Base-by-base conservation (phyloP, 1,284 basidiomycete genomes). In the Cryptococcus amylolentus region DNA sequence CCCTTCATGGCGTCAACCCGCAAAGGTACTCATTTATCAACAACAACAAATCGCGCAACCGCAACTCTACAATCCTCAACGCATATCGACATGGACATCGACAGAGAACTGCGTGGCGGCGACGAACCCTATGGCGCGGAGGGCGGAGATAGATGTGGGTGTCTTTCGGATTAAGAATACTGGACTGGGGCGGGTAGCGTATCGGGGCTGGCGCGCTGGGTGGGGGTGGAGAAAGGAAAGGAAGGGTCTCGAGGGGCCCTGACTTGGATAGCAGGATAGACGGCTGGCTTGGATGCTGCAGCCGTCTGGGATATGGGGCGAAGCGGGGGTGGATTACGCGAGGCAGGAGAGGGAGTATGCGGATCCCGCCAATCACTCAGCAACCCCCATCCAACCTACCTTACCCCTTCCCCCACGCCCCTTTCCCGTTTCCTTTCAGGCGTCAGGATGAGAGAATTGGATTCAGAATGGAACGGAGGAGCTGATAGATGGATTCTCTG, bases 31-130 rank as follows among this genome's bases (percentile, higher is more conserved):
- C 12, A 27, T 20, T 28, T 20, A 12, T 51, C 23, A n/a, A 35
- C 41, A 37, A 26, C 27, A 27, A 27, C 35, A 26, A 45, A 27
- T 51, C 41, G 18, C 18, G 10, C 37, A 46, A 20, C n/a, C 20
- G 37, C 51, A 37, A 47, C 20, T 31, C 38, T 35, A 18, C 37
- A 14, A 28, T n/a, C 14, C 37, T 49, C 16, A n/a, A 44, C 26
- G 43, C 20, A 54, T 14, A 42, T 23, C 39, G 49, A 10, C 26
- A 72, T 72, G 70, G 70, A 72, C 61, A 67, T 70, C 68, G 70
- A 72, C 54, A 53, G 68, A 62, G 70, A 70, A 58, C 67, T 69
- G 67, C 58, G 68, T 44, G 64, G 31, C 10, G 31, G 60, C 18
- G 70, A 65, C 52, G 68, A 72, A 48, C 58, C 66, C 44, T 54